Base-by-base conservation (phyloP, 306 rosid genomes). In the Ormosia emarginata region DNA sequence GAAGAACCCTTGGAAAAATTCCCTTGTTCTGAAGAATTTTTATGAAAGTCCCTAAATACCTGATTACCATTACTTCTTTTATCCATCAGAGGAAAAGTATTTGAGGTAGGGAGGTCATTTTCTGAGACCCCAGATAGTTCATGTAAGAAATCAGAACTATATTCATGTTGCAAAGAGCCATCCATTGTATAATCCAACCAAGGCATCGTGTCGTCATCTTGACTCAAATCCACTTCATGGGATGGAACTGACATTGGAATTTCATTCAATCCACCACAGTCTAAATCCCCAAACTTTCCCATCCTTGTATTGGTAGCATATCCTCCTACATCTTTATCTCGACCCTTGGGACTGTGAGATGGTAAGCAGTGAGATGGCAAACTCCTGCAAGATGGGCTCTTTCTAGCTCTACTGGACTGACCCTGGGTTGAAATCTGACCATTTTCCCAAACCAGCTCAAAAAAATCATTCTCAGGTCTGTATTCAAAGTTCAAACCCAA, bases 391-490 rank as follows among this genome's bases (percentile, higher is more conserved):
- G 83, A 37, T 10, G 95, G 92, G 52, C 83, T 91, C 86, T 77
- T 95, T 83, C 90, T 92, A 66, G 68, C 84, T 85, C 90, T 89
- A 84, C 90, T 90, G 65, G 97, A 86, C 83, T 91, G 98, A 24
- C 91, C 93, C 85, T 89, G 98, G 79, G 82, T 85, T 52, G 89
- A 74, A 87, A 95, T 83, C 84, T 92, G 98, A 81, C 99, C 99
- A 84, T 90, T 90, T 77, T 91, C 94, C 98, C 94, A 95, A 50
- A 95, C 91, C 36, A 95, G 89, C 91, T 95, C 99, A 63, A 92
- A 84, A 78, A 93, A 83, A 75, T 92, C 98, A 84, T 82, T 91
- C 79, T 83, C 90, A 59, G 88, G 89, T 61, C 99, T 95, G 87
- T 88, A 79, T 87, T 70, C 84, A 85, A 83, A 80, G 71, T 81